These are phyloP conservation scores for Blastobotrys robertii DNA, from an alignment of 805 yeast species.

Conservation along the genomic window DNA sequence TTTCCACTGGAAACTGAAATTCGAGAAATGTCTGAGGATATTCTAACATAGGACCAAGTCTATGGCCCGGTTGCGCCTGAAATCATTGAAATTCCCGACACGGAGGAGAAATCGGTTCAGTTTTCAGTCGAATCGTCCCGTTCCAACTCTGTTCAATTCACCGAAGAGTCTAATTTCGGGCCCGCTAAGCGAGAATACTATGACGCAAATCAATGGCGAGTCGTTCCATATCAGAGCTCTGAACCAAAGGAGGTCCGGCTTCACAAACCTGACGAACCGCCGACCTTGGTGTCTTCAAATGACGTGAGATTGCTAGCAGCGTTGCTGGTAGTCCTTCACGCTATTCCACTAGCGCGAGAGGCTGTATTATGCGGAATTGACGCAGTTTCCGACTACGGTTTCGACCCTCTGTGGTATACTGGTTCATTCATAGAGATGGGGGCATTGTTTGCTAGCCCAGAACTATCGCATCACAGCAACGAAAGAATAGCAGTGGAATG, in stretches of 20 bases:
- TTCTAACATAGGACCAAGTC: background rate
- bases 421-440: constrained; percentile 15
- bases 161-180: constrained; percentile 8
- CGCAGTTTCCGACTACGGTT: constrained; percentile 21
- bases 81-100: background rate
- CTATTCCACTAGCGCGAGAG: constrained; percentile 24
- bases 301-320: constrained; percentile 18
- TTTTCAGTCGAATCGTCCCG: background rate
- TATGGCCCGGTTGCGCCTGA: background rate
- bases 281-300: constrained; percentile 15
- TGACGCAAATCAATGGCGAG: constrained; percentile 18
- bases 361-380: constrained; percentile 19
- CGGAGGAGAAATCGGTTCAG: background rate
- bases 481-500: constrained; percentile 18
- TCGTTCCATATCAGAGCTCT: constrained; percentile 10
- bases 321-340: constrained; percentile 21
- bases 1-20: no score
- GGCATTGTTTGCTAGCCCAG: background rate
- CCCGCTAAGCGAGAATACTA: constrained; percentile 18
- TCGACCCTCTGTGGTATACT: constrained; percentile 21
- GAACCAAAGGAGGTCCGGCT: background rate
- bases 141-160: background rate
- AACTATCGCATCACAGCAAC: background rate
- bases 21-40: no score
- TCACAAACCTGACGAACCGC: constrained; percentile 7